A percentile compares a stretch with the other conserved stretches of the same genome.
Conservation (phyloP, 371 early-diverging fungal species). For the Astathelohania contejeani region DNA sequence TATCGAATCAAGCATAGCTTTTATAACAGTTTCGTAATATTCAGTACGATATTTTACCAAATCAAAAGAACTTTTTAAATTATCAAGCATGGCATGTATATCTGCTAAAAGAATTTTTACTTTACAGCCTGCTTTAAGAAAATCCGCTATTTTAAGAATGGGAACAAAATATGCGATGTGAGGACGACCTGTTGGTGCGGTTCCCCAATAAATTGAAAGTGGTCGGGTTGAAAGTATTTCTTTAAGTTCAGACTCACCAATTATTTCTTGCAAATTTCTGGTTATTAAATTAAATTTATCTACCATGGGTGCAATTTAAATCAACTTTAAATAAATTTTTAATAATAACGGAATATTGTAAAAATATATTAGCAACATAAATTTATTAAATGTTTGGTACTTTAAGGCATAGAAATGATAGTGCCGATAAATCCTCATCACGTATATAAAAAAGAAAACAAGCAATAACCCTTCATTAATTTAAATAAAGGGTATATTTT, state of each 20-base stretch:
- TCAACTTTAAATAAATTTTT: too few relatives aligned
- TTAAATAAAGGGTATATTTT: too few relatives aligned
- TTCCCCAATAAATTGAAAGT: conserved; percentile 93
- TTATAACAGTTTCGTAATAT: conserved; percentile 82
- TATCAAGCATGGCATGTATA: conserved; percentile 94
- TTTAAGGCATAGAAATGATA: too few relatives aligned
- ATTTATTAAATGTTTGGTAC: too few relatives aligned
- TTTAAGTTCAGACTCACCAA: conserved; percentile 73
- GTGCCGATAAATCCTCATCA: too few relatives aligned
- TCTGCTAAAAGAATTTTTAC: conserved; percentile 87
- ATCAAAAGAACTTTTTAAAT: conserved; percentile 89
- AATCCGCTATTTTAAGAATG: conserved; percentile 90
- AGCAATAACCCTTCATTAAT: too few relatives aligned
- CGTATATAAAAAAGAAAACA: too few relatives aligned
- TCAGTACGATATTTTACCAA: conserved; percentile 67
- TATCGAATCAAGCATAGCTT: conserved; percentile 67
- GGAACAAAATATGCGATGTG: conserved; percentile 96
- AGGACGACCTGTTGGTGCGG: conserved; percentile 89
- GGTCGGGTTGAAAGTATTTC: conserved; percentile 69
- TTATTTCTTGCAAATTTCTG: conserved; percentile 80
- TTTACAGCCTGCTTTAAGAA: conserved; percentile 76
- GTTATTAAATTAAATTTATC: conserved; percentile 71
- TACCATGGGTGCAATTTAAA: too few relatives aligned
- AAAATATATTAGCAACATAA: too few relatives aligned
- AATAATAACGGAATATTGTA: too few relatives aligned